Percentiles rank a stretch among this genome's conserved stretches.
Evolutionary conservation across 352 stramenopile genomes (phyloP).

Genomic region (Pythium plurisporium): DNA sequence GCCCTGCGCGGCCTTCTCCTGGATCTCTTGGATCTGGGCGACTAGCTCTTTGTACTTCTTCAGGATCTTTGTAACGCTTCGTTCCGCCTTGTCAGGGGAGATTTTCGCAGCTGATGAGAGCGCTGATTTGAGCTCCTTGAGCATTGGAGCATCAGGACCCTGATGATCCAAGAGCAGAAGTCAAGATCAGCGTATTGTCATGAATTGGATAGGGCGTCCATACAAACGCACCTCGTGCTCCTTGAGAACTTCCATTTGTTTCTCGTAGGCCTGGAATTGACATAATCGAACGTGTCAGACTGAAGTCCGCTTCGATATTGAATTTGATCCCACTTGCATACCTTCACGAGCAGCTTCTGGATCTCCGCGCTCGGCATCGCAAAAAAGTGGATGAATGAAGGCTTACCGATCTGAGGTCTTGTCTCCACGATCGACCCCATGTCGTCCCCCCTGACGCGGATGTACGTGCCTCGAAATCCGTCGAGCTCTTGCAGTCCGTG

Average conservation of each 20-base stretch:
- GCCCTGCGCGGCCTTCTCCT: conserved; percentile 50
- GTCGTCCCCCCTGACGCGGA: conserved; percentile 77
- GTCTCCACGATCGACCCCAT: conserved; percentile 85
- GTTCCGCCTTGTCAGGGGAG: conserved; percentile 59
- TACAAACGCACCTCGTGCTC: conserved; percentile 51
- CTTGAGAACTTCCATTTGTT: conserved; percentile 76
- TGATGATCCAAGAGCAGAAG: not conserved
- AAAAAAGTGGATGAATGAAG: conserved; percentile 84
- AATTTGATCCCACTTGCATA: conserved; percentile 1
- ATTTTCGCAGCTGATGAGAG: conserved; percentile 51
- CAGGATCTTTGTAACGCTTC: conserved; percentile 56
- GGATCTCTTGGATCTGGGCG: conserved; percentile 60
- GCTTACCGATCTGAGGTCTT: conserved; percentile 56
- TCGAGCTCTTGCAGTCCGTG: conserved; percentile 80
- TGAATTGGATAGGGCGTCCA: not conserved
- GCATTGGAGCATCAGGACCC: conserved; percentile 31
- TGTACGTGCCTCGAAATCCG: conserved; percentile 71
- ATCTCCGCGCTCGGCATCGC: conserved; percentile 67
- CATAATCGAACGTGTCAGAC: not conserved
- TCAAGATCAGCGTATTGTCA: not conserved
- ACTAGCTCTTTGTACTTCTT: conserved; percentile 72
- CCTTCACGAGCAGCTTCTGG: conserved; percentile 60
- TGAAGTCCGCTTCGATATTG: not conserved
- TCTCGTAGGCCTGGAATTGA: conserved; percentile 56
- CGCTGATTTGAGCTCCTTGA: conserved; percentile 65